These are phyloP conservation scores for Penicillium sp. DNA, from an alignment of 2,329 filamentous ascomycete species.

Conservation along the genomic window DNA sequence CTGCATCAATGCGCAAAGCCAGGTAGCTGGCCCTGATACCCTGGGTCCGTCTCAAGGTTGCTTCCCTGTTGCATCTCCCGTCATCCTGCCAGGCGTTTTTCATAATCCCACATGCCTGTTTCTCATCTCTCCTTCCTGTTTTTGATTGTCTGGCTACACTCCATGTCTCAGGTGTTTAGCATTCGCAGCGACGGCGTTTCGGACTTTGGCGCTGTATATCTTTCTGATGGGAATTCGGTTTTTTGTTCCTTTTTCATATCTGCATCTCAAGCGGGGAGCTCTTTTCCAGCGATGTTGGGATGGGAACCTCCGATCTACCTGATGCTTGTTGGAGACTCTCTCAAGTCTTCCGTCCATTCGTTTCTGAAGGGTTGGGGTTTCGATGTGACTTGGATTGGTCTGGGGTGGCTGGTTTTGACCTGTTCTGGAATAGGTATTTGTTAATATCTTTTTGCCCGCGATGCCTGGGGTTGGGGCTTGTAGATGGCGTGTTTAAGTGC, in stretches of 20 bases:
- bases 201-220: neutral
- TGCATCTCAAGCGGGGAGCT: neutral
- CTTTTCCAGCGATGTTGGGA: neutral
- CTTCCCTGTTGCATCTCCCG: neutral
- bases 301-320: neutral
- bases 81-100: neutral
- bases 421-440: slow-evolving; percentile 1
- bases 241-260: neutral
- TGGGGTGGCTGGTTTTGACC: neutral
- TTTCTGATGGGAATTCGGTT: neutral
- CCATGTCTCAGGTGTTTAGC: neutral
- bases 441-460: neutral
- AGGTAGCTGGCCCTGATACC: neutral
- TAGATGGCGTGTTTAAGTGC: too few species aligned
- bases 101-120: neutral
- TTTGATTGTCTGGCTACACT: neutral
- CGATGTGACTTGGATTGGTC: neutral
- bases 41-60: too few species aligned
- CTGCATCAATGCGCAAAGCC: neutral
- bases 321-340: neutral
- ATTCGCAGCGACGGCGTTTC: neutral
- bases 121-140: neutral
- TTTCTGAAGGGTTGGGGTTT: neutral
- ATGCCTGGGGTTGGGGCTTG: neutral
- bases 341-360: neutral